Conservation (phyloP, 805 yeast genomes). For the Ogataea zsoltii region DNA sequence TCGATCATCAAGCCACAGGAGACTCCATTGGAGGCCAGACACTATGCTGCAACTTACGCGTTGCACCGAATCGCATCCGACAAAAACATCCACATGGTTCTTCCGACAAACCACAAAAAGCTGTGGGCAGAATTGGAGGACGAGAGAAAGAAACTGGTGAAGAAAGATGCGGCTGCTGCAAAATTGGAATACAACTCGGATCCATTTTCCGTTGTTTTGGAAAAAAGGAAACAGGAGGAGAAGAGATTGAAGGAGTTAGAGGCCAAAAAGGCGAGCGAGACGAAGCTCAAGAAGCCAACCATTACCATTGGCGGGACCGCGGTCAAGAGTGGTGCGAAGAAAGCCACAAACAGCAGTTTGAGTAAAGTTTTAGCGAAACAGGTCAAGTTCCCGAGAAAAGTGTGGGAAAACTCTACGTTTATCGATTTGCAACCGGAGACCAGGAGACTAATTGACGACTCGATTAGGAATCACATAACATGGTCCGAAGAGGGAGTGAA, state of each 20-base stretch:
- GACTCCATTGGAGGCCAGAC: constrained; percentile 87
- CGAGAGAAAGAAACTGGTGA: constrained; percentile 51
- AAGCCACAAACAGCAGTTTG: constrained; percentile 6
- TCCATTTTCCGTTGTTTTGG: constrained; percentile 74
- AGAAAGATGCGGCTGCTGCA: constrained; percentile 48
- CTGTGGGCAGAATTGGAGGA: constrained; percentile 76
- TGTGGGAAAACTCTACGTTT: constrained; percentile 70
- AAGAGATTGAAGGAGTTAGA: constrained; percentile 47
- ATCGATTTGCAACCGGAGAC: constrained; percentile 67
- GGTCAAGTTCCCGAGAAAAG: constrained; percentile 48
- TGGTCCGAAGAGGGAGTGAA: constrained; percentile 45
- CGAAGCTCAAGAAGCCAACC: constrained; percentile 50
- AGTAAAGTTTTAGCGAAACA: constrained; percentile 12
- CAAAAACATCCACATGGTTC: constrained; percentile 82
- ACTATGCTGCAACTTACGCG: constrained; percentile 86
- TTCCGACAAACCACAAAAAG: constrained; percentile 79
- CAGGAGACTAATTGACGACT: constrained; percentile 60
- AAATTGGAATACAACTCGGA: constrained; percentile 60
- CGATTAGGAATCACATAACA: constrained; percentile 55
- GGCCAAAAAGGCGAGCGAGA: constrained; percentile 47
- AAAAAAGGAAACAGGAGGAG: constrained; percentile 48
- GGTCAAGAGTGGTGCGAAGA: neutral
- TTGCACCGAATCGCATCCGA: constrained; percentile 75
- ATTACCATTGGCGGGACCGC: constrained; percentile 36
- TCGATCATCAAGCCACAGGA: constrained; percentile 60